phyloP scores from a whole-genome alignment of 2,329 filamentous ascomycete species.

The Ophiostoma sp. region DNA sequence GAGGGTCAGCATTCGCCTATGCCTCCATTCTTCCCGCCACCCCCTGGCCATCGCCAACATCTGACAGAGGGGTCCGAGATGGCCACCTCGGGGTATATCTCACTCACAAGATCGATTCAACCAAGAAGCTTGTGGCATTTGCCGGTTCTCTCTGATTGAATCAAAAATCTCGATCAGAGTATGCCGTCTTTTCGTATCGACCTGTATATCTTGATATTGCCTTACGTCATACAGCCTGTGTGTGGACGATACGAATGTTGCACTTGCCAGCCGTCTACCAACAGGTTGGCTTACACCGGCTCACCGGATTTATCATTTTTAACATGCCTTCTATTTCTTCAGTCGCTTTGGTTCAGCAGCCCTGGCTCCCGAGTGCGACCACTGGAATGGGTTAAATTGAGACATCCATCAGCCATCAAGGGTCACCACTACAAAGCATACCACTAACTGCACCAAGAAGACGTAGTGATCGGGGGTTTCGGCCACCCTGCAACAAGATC shows the following conservation, averaged over 20 bases:
- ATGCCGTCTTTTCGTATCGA: neutral
- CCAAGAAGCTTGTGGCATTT: neutral
- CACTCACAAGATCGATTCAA: neutral
- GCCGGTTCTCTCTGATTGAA: neutral
- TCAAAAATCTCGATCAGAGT: neutral
- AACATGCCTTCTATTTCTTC: neutral
- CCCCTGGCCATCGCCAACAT: neutral
- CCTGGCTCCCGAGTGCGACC: neutral
- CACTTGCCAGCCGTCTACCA: too few relatives aligned
- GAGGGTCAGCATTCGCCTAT: neutral
- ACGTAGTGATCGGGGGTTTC: neutral
- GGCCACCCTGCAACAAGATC: neutral
- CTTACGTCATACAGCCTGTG: neutral
- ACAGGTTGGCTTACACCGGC: too few relatives aligned
- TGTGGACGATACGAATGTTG: neutral
- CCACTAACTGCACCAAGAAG: neutral
- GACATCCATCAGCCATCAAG: neutral
- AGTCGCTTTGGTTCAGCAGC: neutral
- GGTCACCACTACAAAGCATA: neutral
- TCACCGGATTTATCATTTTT: too few relatives aligned
- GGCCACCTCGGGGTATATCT: neutral
- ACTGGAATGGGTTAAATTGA: neutral
- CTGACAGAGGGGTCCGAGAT: neutral
- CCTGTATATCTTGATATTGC: neutral
- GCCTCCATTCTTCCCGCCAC: constrained; percentile 1